These are phyloP conservation scores for Lachancea lanzarotensis DNA, from an alignment of 805 yeast species.

Conservation along the genomic window DNA sequence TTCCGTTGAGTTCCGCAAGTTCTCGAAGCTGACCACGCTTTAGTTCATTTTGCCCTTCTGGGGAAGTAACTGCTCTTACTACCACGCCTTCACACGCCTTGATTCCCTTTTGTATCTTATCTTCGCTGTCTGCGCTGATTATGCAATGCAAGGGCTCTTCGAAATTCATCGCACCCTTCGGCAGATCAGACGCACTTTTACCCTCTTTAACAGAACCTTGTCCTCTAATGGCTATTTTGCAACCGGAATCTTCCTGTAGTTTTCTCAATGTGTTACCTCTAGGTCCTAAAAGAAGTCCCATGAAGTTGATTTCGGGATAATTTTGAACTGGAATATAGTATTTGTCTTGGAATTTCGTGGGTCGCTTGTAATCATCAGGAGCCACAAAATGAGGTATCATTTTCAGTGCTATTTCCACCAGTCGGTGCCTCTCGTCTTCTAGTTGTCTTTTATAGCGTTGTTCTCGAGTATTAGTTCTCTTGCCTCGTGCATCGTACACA, in stretches of 20 bases:
- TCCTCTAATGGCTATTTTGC: constrained; percentile 86
- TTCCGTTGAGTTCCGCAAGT: constrained; percentile 90
- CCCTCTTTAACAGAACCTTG: constrained; percentile 96
- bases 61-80: constrained; percentile 77
- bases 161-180: constrained; percentile 46
- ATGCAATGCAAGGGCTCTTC: constrained; percentile 87
- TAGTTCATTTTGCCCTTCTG: constrained; percentile 88
- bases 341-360: constrained; percentile 71
- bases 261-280: constrained; percentile 84
- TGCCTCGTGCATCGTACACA: constrained; percentile 74
- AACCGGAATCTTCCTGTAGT: constrained; percentile 80
- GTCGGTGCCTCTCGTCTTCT: constrained; percentile 72
- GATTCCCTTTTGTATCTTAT: constrained; percentile 68
- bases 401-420: constrained; percentile 70
- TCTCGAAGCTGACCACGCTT: constrained; percentile 88
- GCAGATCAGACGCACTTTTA: constrained; percentile 44
- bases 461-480: constrained; percentile 80
- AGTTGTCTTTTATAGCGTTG: constrained; percentile 51
- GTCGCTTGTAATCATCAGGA: constrained; percentile 69
- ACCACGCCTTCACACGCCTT: constrained; percentile 68
- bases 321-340: constrained; percentile 78
- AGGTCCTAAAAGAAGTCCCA: constrained; percentile 88
- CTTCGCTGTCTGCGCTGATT: constrained; percentile 75
- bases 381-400: constrained; percentile 71
- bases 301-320: constrained; percentile 87